Percentiles rank a stretch among this genome's conserved stretches.
Conservation (phyloP, 805 yeast genomes). For the Lachancea dasiensis region DNA sequence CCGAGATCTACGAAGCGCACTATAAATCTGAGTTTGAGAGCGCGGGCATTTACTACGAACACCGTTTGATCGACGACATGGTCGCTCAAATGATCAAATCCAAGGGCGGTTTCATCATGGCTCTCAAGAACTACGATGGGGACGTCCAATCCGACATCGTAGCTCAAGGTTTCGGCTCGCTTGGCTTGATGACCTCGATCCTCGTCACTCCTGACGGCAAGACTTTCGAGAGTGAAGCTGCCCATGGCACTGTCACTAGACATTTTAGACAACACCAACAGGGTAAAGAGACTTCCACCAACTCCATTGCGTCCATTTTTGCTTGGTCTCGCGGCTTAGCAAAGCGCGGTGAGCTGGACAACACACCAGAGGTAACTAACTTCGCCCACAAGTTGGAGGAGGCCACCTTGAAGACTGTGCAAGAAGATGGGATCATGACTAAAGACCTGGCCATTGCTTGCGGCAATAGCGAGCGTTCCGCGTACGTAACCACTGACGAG, state of each 20-base stretch:
- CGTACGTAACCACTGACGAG: conserved; percentile 69
- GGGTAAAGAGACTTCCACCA: conserved; percentile 78
- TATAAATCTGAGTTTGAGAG: conserved; percentile 55
- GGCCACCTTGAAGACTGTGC: conserved; percentile 68
- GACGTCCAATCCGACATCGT: conserved; percentile 82
- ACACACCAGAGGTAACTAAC: conserved; percentile 60
- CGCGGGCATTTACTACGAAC: conserved; percentile 66
- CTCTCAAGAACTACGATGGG: conserved; percentile 80
- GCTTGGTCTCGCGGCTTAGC: conserved; percentile 84
- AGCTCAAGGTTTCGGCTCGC: conserved; percentile 81
- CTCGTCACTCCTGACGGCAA: conserved; percentile 81
- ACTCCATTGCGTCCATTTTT: conserved; percentile 78
- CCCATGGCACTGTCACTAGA: conserved; percentile 85
- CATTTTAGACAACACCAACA: conserved; percentile 77
- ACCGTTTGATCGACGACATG: conserved; percentile 81
- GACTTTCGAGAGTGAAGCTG: conserved; percentile 82
- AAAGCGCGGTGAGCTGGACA: conserved; percentile 74
- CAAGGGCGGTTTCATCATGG: conserved; percentile 75
- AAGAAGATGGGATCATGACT: conserved; percentile 71
- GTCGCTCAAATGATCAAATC: conserved; percentile 86
- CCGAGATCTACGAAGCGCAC: conserved; percentile 52
- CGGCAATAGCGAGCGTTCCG: conserved; percentile 53
- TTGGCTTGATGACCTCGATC: conserved; percentile 80
- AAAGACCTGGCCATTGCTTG: conserved; percentile 73
- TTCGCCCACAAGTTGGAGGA: conserved; percentile 62